Conservation (phyloP, 192 early-diverging fungal species). For the Coemansia sp. region DNA sequence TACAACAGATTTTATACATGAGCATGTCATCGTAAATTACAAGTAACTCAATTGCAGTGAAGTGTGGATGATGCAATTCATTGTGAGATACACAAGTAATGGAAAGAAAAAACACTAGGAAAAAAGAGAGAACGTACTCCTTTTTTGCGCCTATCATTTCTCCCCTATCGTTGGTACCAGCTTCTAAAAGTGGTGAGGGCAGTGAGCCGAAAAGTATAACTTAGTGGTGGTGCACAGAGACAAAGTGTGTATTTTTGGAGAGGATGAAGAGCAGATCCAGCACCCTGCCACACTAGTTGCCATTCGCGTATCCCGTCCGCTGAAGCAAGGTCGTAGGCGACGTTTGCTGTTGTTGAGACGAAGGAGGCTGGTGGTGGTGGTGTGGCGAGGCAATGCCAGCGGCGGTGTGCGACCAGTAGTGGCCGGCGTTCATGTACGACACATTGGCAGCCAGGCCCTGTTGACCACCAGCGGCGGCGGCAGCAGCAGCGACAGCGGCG, state of each 20-base stretch:
- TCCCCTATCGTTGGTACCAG: not conserved
- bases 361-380: slow-evolving; percentile 25
- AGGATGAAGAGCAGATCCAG: not conserved
- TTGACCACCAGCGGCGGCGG: slow-evolving; percentile 29
- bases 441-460: slow-evolving; percentile 20
- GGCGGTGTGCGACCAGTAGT: slow-evolving; percentile 31
- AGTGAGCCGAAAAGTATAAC: not conserved
- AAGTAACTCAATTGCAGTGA: not conserved
- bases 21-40: not conserved
- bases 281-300: slow-evolving; percentile 9
- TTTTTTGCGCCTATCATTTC: not conserved
- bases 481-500: slow-evolving; percentile 33
- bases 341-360: slow-evolving; percentile 28
- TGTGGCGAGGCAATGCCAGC: slow-evolving; percentile 41
- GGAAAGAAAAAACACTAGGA: not conserved
- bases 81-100: slow-evolving; percentile 6
- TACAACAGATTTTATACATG: not conserved
- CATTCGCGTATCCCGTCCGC: slow-evolving; percentile 43
- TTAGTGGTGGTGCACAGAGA: slow-evolving; percentile 2
- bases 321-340: slow-evolving; percentile 27
- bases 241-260: slow-evolving; percentile 11
- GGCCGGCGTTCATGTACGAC: slow-evolving; percentile 43
- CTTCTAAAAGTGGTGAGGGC: not conserved
- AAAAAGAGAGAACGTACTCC: not conserved
- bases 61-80: not conserved